Conservation (phyloP, 495 filamentous ascomycete genomes). For the Trichoderma gamsii region DNA sequence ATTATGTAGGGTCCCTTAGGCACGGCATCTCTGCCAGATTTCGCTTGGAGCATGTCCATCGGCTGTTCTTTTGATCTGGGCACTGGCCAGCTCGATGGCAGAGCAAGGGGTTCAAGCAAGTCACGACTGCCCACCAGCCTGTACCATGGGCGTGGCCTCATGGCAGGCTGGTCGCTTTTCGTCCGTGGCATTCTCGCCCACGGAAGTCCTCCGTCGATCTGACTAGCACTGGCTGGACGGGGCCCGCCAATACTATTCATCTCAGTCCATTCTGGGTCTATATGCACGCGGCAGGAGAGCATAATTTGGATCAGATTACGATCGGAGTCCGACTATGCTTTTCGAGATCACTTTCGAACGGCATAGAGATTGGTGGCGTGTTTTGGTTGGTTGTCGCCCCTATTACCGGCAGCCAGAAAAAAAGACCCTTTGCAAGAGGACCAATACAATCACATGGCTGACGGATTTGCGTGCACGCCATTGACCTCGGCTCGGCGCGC, state of each 20-base stretch:
- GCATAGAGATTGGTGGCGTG: neutral
- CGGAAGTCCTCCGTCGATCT: neutral
- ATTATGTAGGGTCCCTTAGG: neutral
- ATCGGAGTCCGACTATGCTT: neutral
- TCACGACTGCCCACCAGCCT: neutral
- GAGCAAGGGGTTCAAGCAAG: conserved; percentile 1
- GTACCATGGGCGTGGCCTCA: neutral
- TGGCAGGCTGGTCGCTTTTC: neutral
- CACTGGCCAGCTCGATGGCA: neutral
- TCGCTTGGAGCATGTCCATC: neutral
- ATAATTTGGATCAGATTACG: conserved; percentile 11
- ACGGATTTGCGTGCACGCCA: neutral
- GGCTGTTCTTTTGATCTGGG: conserved; percentile 7
- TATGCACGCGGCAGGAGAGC: conserved; percentile 1
- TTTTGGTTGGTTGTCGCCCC: neutral
- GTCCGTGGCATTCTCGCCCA: neutral
- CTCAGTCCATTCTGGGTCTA: conserved; percentile 1
- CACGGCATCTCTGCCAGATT: neutral
- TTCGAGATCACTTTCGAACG: neutral
- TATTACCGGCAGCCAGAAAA: neutral
- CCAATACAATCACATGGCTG: neutral
- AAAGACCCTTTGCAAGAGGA: neutral
- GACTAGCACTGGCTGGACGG: neutral
- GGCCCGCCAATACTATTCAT: conserved; percentile 1
- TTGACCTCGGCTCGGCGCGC: conserved; percentile 11